Evolutionary conservation across 2,329 filamentous ascomycete genomes (phyloP).

Genomic region (Dissoconium aciculare): DNA sequence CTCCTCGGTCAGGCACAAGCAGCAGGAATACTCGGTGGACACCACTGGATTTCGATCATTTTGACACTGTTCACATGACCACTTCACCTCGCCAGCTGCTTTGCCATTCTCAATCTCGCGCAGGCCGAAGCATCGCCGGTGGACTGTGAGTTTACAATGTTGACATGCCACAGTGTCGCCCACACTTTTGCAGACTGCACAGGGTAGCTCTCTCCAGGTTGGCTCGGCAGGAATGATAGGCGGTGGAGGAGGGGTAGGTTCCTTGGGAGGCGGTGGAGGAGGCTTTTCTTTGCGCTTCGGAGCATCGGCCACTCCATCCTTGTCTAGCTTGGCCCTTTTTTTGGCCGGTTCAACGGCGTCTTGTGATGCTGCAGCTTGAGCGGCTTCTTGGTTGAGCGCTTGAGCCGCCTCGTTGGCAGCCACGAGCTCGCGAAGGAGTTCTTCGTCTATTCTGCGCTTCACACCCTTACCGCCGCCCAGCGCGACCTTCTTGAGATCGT

Average conservation of each 20-base stretch:
- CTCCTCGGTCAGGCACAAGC: conserved; percentile 70
- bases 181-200: conserved; percentile 65
- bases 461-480: conserved; percentile 69
- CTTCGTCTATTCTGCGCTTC: conserved; percentile 84
- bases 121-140: conserved; percentile 86
- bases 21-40: conserved; percentile 89
- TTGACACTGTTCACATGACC: conserved; percentile 88
- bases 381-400: conserved; percentile 6
- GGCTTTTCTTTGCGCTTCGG: conserved; percentile 48
- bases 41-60: conserved; percentile 88
- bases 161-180: conserved; percentile 63
- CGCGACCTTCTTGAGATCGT: conserved; percentile 81
- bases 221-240: conserved; percentile 60
- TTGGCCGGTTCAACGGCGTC: conserved; percentile 35
- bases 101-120: conserved; percentile 46
- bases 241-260: conserved; percentile 42
- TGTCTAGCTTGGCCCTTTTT: conserved; percentile 43
- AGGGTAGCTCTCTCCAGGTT: conserved; percentile 63
- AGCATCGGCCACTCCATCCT: conserved; percentile 18
- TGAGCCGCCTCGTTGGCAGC: conserved; percentile 42
- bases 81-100: conserved; percentile 42
- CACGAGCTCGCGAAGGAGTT: conserved; percentile 62
- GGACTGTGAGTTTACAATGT: conserved; percentile 82
- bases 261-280: conserved; percentile 32
- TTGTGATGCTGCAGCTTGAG: no score